A percentile compares a stretch with the other conserved stretches of the same genome.
Evolutionary conservation across 495 filamentous ascomycete genomes (phyloP).

Genomic region (Hyaloscypha finlandica): DNA sequence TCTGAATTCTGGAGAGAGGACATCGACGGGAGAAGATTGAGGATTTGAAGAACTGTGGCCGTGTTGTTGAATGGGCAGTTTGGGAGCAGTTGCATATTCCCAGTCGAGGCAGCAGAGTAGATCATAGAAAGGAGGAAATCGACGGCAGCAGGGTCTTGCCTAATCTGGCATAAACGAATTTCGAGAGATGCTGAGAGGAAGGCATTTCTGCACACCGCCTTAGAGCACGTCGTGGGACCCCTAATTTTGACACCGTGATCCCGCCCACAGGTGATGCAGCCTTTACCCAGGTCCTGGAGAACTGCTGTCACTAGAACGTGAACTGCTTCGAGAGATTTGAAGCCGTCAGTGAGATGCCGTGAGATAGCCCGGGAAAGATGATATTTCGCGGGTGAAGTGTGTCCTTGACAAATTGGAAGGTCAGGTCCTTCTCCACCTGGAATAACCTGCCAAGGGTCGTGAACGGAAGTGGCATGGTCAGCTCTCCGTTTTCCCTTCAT

Average conservation of each 20-base stretch:
- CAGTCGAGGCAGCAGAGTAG: slow-evolving; percentile 29
- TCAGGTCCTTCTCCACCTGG: slow-evolving; percentile 4
- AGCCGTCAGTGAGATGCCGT: slow-evolving; percentile 18
- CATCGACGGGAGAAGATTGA: slow-evolving; percentile 29
- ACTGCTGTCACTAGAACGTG: slow-evolving; percentile 13
- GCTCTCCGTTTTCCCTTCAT: background rate
- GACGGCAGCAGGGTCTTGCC: slow-evolving; percentile 20
- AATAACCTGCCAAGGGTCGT: background rate
- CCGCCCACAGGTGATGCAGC: slow-evolving; percentile 33
- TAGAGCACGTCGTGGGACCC: slow-evolving; percentile 28
- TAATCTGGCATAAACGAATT: slow-evolving; percentile 13
- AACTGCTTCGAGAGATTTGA: slow-evolving; percentile 15
- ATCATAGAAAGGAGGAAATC: slow-evolving; percentile 28
- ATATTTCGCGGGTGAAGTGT: slow-evolving; percentile 26
- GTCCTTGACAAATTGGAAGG: slow-evolving; percentile 9
- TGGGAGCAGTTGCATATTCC: slow-evolving; percentile 31
- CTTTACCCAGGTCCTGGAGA: slow-evolving; percentile 10
- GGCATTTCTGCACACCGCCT: slow-evolving; percentile 14
- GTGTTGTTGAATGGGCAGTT: slow-evolving; percentile 29
- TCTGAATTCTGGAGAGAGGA: background rate
- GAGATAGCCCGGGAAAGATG: slow-evolving; percentile 23
- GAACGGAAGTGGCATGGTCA: background rate
- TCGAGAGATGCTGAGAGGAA: slow-evolving; percentile 22
- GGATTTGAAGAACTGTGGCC: slow-evolving; percentile 13
- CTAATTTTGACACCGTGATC: slow-evolving; percentile 22